Conservation (phyloP, 1,284 basidiomycete species). For the Sporisorium reilianum region DNA sequence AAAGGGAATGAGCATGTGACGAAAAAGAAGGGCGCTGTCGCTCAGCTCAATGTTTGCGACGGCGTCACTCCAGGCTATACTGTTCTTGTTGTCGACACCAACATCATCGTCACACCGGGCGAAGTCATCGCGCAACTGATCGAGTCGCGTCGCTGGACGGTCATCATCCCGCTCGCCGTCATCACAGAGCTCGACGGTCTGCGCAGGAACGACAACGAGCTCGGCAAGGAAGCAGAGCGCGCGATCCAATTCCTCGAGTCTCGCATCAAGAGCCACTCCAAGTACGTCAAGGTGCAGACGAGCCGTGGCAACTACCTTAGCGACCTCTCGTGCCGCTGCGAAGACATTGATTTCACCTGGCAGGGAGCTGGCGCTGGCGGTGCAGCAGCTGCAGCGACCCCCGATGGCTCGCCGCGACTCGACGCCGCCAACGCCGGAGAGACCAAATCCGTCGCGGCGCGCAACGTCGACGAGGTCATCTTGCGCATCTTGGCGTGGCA, state of each 20-base stretch:
- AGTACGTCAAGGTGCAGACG: constrained; percentile 91
- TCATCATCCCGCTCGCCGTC: constrained; percentile 82
- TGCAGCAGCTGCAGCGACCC: background rate
- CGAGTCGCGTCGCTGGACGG: constrained; percentile 84
- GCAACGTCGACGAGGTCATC: constrained; percentile 94
- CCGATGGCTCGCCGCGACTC: constrained; percentile 14
- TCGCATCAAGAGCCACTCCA: constrained; percentile 80
- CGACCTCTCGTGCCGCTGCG: constrained; percentile 84
- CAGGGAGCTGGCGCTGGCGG: constrained; percentile 9
- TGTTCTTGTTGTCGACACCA: constrained; percentile 91
- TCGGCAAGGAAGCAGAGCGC: constrained; percentile 74
- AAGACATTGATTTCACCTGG: constrained; percentile 80
- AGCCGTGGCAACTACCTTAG: constrained; percentile 92
- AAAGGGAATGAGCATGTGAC: constrained; percentile 22
- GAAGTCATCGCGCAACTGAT: constrained; percentile 74
- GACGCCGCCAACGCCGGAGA: constrained; percentile 16
- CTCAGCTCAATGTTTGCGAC: constrained; percentile 13
- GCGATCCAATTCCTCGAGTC: constrained; percentile 81
- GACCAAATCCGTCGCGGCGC: constrained; percentile 72
- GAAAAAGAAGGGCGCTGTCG: constrained; percentile 60
- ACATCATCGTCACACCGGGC: constrained; percentile 77
- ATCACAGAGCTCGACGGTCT: constrained; percentile 96
- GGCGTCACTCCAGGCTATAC: constrained; percentile 85
- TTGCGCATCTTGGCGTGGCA: constrained; percentile 92
- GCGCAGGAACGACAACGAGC: constrained; percentile 78